These are phyloP conservation scores for Cryptococcus hybrid DNA, from an alignment of 1,284 basidiomycete genomes.

Conservation along the genomic window DNA sequence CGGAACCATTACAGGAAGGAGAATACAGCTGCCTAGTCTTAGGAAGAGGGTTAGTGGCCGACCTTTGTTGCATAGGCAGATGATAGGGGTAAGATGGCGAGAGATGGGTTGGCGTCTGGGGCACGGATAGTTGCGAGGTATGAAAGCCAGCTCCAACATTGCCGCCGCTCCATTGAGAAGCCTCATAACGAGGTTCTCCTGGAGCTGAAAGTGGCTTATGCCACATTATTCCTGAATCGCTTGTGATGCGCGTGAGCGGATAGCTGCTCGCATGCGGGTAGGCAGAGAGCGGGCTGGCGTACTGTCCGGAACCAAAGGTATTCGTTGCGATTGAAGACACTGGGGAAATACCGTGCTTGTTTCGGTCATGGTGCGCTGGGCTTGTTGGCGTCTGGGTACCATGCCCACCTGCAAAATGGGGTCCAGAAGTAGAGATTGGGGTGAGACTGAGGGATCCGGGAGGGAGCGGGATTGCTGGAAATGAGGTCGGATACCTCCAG, in stretches of 20 bases:
- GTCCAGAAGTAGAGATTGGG: slow-evolving; percentile 8
- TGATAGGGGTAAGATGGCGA: slow-evolving; percentile 5
- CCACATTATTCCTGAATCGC: slow-evolving; percentile 8
- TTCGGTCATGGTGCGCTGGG: slow-evolving; percentile 1
- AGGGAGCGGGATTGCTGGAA: slow-evolving; percentile 6
- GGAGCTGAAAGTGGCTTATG: slow-evolving; percentile 11
- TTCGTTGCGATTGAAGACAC: neutral
- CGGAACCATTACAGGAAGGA: neutral
- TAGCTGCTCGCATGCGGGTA: slow-evolving; percentile 11
- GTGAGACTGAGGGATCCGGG: slow-evolving; percentile 9
- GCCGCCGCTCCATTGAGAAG: slow-evolving; percentile 7
- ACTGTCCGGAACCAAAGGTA: slow-evolving; percentile 10
- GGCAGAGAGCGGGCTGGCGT: slow-evolving; percentile 8
- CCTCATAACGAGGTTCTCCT: slow-evolving; percentile 5
- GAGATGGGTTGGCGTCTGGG: slow-evolving; percentile 8
- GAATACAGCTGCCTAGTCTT: slow-evolving; percentile 3
- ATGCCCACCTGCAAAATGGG: slow-evolving; percentile 5
- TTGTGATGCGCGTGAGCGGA: slow-evolving; percentile 19
- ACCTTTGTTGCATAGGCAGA: neutral
- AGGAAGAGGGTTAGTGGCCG: slow-evolving; percentile 1
- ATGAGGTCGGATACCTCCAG: slow-evolving; percentile 4
- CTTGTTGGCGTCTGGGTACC: slow-evolving; percentile 10
- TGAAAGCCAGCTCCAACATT: slow-evolving; percentile 22
- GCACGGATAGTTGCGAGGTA: slow-evolving; percentile 16
- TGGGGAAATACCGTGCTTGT: neutral